Conservation (phyloP, 2,329 filamentous ascomycete species). For the Pseudogymnoascus sp. region DNA sequence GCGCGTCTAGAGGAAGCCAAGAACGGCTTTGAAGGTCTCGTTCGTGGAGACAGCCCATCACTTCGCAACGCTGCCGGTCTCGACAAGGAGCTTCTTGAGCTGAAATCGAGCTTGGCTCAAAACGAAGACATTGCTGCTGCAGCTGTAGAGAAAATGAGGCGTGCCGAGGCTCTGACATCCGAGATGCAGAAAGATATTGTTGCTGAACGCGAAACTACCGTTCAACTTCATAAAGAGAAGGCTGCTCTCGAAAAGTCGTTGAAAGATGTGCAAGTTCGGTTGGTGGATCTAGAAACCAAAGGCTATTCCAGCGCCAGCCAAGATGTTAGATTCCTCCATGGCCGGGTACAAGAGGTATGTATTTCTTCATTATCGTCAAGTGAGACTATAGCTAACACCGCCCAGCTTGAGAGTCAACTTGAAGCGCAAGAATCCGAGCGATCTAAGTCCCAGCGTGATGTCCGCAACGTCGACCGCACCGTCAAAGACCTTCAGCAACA, state of each 20-base stretch:
- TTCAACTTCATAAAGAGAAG: slow-evolving; percentile 83
- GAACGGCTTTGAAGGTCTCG: slow-evolving; percentile 79
- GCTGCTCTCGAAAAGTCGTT: slow-evolving; percentile 80
- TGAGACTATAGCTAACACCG: slow-evolving; percentile 27
- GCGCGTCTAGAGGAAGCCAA: slow-evolving; percentile 80
- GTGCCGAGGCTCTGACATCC: slow-evolving; percentile 76
- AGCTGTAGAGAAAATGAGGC: slow-evolving; percentile 93
- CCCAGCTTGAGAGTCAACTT: slow-evolving; percentile 78
- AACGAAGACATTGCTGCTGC: slow-evolving; percentile 89
- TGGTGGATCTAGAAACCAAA: slow-evolving; percentile 94
- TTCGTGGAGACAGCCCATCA: slow-evolving; percentile 76
- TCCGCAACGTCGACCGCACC: slow-evolving; percentile 86
- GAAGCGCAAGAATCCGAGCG: slow-evolving; percentile 76
- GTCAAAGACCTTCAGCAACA: slow-evolving; percentile 91
- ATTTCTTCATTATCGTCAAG: slow-evolving; percentile 1
- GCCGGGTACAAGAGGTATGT: slow-evolving; percentile 87
- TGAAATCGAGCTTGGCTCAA: slow-evolving; percentile 83
- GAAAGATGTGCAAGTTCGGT: slow-evolving; percentile 81
- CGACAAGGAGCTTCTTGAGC: slow-evolving; percentile 81
- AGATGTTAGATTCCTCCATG: slow-evolving; percentile 91
- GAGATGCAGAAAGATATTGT: slow-evolving; percentile 93
- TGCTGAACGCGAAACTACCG: slow-evolving; percentile 74
- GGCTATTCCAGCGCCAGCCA: slow-evolving; percentile 91
- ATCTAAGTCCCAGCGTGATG: slow-evolving; percentile 74
- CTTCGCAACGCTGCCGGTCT: slow-evolving; percentile 84